Evolutionary conservation across 441 rosid genomes (phyloP), one percentile per base, ranked within the genome.

Genomic region (Adansonia gregorii): DNA sequence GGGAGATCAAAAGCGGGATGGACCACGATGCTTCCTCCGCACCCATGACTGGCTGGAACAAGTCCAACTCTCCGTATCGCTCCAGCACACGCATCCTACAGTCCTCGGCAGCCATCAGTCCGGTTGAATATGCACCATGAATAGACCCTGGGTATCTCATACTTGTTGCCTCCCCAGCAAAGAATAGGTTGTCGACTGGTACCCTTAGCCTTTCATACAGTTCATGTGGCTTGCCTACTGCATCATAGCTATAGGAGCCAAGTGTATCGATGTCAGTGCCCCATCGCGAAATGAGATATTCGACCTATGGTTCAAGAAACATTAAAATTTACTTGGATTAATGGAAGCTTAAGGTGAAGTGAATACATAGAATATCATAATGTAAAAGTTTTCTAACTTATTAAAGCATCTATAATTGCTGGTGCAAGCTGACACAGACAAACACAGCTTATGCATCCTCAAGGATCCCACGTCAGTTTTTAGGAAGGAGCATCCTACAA

Each of bases 111-210:
- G 98, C 98, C 89, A 90, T 82, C 82, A 91, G 51, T 43, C 98
- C 98, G 0, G 97, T 94, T 3, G 97, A 88, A 83, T 79, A 96
- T 11, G 99, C 99, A 39, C 98, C 99, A 19, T 94, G 99, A 58
- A 93, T 94, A 8, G 97, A 96, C 19, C 98, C 98, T 0, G 98
- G 94, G 85, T 81, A 92, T 86, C 84, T 88, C 77, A 76, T 46
- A 73, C 98, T 96, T 4, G 98, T 92, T 22, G 98, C 99, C 86
- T 96, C 99, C 65, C 99, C 98, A 0, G 98, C 98, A 88, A 96
- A 96, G 91, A 96, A 96, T 79, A 96, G 68, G 82, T 96, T 96
- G 82, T 96, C 99, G 6, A 96, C 85, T 6, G 99, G 98, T 22
- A 90, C 84, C 86, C 98, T 89, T 19, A 96, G 87, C 86, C 82